phyloP scores from a whole-genome alignment of 805 yeast species.

The Wickerhamiella vanderwaltii region DNA sequence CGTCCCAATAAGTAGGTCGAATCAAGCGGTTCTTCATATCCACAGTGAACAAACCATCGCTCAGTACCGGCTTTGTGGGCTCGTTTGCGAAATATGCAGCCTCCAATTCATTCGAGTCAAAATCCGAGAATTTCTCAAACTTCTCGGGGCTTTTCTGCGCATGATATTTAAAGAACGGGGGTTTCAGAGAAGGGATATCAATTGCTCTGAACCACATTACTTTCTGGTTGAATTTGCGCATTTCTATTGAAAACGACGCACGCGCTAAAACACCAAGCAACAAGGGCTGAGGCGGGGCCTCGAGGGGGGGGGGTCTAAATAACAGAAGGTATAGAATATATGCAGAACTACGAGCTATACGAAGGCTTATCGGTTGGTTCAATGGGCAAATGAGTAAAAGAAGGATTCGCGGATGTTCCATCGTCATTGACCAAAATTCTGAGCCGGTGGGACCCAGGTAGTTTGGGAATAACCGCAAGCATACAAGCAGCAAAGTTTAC shows the following conservation, averaged over 20 bases:
- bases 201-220: conserved; percentile 79
- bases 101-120: conserved; percentile 57
- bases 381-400: conserved; percentile 11
- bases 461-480: conserved; percentile 80
- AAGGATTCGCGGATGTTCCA: conserved; percentile 12
- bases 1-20: conserved; percentile 75
- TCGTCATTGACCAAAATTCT: conserved; percentile 25
- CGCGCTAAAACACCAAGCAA: too few relatives aligned
- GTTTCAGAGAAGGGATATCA: conserved; percentile 61
- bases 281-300: too few relatives aligned
- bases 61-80: conserved; percentile 49
- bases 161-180: conserved; percentile 43
- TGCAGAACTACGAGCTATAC: too few relatives aligned
- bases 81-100: conserved; percentile 25
- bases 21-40: conserved; percentile 43
- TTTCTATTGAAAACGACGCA: too few relatives aligned
- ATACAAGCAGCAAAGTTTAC: conserved; percentile 72
- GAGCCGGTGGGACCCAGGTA: conserved; percentile 41
- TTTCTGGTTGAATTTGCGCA: conserved; percentile 1
- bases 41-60: conserved; percentile 68
- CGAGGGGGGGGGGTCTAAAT: too few relatives aligned
- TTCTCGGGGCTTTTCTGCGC: conserved; percentile 38
- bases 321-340: too few relatives aligned
- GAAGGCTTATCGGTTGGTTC: too few relatives aligned
- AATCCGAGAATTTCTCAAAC: conserved; percentile 53